Percentiles rank a stretch among this genome's conserved stretches.
Evolutionary conservation across 2,329 filamentous ascomycete species (phyloP).

Genomic region (Davidsoniella virescens): DNA sequence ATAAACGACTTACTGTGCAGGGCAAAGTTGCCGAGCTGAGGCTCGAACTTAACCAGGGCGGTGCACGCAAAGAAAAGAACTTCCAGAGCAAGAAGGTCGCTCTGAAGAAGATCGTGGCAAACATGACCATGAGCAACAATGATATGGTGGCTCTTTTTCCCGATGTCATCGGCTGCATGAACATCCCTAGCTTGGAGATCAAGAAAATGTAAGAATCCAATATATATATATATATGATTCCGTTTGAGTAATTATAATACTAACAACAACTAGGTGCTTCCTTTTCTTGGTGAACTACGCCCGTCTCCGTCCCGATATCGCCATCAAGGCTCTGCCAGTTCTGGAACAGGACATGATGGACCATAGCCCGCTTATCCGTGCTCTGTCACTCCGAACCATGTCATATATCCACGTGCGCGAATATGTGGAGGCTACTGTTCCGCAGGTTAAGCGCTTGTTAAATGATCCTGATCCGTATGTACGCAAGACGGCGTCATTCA

Average conservation of each 20-base stretch:
- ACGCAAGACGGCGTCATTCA: conserved; percentile 90
- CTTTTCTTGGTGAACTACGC: conserved; percentile 95
- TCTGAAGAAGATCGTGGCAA: conserved; percentile 97
- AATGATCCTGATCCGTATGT: conserved; percentile 87
- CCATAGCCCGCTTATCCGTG: conserved; percentile 77
- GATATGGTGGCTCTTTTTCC: conserved; percentile 97
- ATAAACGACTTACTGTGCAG: conserved; percentile 42
- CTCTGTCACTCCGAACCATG: conserved; percentile 82
- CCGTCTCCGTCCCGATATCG: conserved; percentile 82
- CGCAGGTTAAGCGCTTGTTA: conserved; percentile 67
- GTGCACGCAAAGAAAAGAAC: conserved; percentile 97
- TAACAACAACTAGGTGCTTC: conserved; percentile 57
- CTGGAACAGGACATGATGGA: conserved; percentile 86
- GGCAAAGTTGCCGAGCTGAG: conserved; percentile 97
- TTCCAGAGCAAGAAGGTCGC: conserved; percentile 90
- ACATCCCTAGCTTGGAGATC: conserved; percentile 84
- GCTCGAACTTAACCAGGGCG: conserved; percentile 69
- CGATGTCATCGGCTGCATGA: conserved; percentile 91
- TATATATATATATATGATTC: neutral
- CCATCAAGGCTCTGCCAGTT: conserved; percentile 79
- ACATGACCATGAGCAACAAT: conserved; percentile 99
- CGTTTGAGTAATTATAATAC: neutral
- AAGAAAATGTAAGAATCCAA: conserved; percentile 76
- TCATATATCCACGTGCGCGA: conserved; percentile 95
- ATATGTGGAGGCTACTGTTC: conserved; percentile 81